Base-by-base conservation (phyloP, 257 asterid species). In the Solanum rostratum region DNA sequence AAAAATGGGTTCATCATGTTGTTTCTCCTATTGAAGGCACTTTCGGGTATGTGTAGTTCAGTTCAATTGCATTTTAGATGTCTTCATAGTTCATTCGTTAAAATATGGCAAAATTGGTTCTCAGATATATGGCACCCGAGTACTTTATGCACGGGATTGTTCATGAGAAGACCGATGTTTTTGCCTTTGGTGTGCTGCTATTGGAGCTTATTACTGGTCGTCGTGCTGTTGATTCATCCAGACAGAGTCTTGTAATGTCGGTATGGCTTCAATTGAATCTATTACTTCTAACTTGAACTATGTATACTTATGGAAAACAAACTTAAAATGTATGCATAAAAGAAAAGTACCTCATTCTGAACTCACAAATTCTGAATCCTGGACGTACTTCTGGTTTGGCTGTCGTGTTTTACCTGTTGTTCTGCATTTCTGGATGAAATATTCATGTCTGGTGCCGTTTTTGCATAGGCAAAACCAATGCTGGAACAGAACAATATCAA, bases 1-100 rank as follows among this genome's bases (percentile, higher is more conserved):
- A 96, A 70, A 95, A 92, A 85, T 95, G 98, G 98, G 88, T 83
- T 71, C 95, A 96, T 85, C 99, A 95, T 82, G 91, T 93, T 20
- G 99, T 95, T 80, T 96, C 98, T 80, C 99, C 99, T 50, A 96
- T 96, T 46, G 99, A 96, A 91, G 99, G 99, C 89, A 96, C 99
- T 85, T 96, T 96, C 73, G 99, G 99, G 98, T 94, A 94, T 33
- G 85, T 55, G 19, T 19, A 68, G 5, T 74, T 46, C 2, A 74
- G 60, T 29, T 8, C 2, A 3, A 0, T 15, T 49, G 22, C 43
- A 1, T 74, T 45, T 74, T 7, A 15, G 9, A 74, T 74, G 60
- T 16, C n/a, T 74, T 15, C n/a, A n/a, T n/a, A n/a, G n/a, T n/a
- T n/a, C 0, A 1, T 78, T 50, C 0, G 57, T 50, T 50, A 50